Evolutionary conservation across 2,329 filamentous ascomycete genomes (phyloP).

Genomic region (Fusarium veterinarium): DNA sequence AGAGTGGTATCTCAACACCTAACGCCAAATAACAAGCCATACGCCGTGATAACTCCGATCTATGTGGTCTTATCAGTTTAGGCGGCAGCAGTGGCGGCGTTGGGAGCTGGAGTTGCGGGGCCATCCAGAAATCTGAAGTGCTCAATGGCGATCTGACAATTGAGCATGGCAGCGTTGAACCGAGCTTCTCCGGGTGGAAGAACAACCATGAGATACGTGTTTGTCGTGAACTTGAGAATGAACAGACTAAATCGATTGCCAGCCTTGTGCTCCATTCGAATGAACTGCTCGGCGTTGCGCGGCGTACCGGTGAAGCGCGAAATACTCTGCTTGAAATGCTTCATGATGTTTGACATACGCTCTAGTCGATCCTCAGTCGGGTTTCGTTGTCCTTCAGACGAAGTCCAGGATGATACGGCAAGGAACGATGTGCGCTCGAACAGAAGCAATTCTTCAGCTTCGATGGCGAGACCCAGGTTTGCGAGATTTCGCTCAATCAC

Average conservation of each 20-base stretch:
- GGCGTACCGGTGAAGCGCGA: constrained; percentile 82
- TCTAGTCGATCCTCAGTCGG: constrained; percentile 94
- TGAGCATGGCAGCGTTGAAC: constrained; percentile 90
- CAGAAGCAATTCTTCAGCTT: constrained; percentile 92
- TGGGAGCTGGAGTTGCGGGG: constrained; percentile 42
- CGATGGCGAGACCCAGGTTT: constrained; percentile 84
- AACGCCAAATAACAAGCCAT: constrained; percentile 37
- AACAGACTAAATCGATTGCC: constrained; percentile 87
- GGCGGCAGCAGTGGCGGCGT: constrained; percentile 13
- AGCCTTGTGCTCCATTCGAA: constrained; percentile 83
- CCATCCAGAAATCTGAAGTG: constrained; percentile 79
- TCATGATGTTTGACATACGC: constrained; percentile 95
- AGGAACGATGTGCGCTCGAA: constrained; percentile 97
- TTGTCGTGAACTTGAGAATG: constrained; percentile 94
- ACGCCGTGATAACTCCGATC: constrained; percentile 2
- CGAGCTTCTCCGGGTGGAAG: constrained; percentile 90
- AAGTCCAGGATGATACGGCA: constrained; percentile 92
- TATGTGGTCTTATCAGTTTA: constrained; percentile 1
- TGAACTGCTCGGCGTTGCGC: constrained; percentile 84
- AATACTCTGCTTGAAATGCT: constrained; percentile 92
- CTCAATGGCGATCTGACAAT: constrained; percentile 86
- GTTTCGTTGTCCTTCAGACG: constrained; percentile 78
- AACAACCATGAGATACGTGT: constrained; percentile 94
- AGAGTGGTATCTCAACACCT: constrained; percentile 45
- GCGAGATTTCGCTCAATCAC: constrained; percentile 89